Percentiles rank a stretch among this genome's conserved stretches.
phyloP scores from a whole-genome alignment of 2,329 filamentous ascomycete genomes.

The Bipolaris cookei region DNA sequence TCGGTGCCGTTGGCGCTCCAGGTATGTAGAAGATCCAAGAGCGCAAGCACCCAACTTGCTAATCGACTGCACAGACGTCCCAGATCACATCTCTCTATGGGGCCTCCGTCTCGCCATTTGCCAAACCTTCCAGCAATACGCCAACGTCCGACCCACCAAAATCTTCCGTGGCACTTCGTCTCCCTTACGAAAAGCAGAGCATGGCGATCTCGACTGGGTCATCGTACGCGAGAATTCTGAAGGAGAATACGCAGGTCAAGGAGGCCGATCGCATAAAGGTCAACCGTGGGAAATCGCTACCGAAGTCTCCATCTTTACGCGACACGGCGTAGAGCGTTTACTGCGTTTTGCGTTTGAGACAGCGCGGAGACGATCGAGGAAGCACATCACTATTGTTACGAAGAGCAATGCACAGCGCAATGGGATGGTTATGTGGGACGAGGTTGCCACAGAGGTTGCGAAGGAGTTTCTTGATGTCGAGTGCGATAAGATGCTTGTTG shows the following conservation, averaged over 20 bases:
- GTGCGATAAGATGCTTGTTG: constrained; percentile 70
- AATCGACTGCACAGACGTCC: constrained; percentile 52
- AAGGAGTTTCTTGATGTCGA: constrained; percentile 66
- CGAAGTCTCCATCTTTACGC: constrained; percentile 69
- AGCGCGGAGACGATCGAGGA: constrained; percentile 62
- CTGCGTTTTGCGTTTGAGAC: constrained; percentile 69
- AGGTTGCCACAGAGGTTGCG: constrained; percentile 62
- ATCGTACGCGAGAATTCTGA: constrained; percentile 72
- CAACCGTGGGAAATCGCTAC: constrained; percentile 67
- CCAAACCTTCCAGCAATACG: constrained; percentile 63
- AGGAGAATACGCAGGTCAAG: constrained; percentile 70
- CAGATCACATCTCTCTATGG: constrained; percentile 65
- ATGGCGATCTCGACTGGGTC: constrained; percentile 69
- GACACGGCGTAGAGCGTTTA: constrained; percentile 64
- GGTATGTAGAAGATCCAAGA: constrained; percentile 40
- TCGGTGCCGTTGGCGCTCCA: constrained; percentile 71
- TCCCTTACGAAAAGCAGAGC: constrained; percentile 60
- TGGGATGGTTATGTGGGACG: constrained; percentile 73
- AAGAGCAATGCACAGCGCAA: constrained; percentile 71
- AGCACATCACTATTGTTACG: constrained; percentile 67
- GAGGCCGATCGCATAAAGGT: constrained; percentile 65
- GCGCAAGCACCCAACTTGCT: not conserved
- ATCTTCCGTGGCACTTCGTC: constrained; percentile 66
- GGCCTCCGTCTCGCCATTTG: constrained; percentile 62
- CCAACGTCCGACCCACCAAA: constrained; percentile 65